A percentile compares a stretch with the other conserved stretches of the same genome.
Conservation (phyloP, 176 grass and related monocot species). For the Musa acuminata region DNA sequence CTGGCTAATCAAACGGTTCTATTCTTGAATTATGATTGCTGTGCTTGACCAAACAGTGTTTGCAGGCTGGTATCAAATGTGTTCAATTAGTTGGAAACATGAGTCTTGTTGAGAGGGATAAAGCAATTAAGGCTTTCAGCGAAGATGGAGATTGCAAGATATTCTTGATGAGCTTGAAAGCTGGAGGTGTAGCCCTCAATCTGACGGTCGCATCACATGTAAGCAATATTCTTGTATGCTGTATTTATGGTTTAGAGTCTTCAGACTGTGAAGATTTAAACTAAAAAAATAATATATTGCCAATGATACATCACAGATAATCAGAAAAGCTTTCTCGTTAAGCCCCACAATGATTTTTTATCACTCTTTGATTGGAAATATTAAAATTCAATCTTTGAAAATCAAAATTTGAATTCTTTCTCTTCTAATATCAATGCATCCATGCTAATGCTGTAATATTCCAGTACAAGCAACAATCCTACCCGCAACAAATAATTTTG, state of each 20-base stretch:
- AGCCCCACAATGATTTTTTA: neutral
- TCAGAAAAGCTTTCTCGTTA: neutral
- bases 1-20: neutral
- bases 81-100: constrained; percentile 79
- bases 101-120: constrained; percentile 70
- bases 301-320: neutral
- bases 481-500: too few species aligned
- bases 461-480: neutral
- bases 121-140: constrained; percentile 75
- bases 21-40: neutral
- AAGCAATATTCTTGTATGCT: constrained; percentile 18
- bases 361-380: neutral
- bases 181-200: constrained; percentile 91
- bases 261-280: neutral
- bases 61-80: constrained; percentile 70
- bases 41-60: constrained; percentile 21
- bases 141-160: constrained; percentile 66
- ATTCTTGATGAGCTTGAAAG: constrained; percentile 96
- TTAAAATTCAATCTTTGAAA: neutral
- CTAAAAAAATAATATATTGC: neutral
- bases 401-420: neutral
- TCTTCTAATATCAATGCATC: neutral
- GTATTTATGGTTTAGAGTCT: neutral
- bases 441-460: neutral
- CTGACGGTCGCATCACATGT: constrained; percentile 90